Base-by-base conservation (phyloP, 345 rosid species). In the Garcia nutans region DNA sequence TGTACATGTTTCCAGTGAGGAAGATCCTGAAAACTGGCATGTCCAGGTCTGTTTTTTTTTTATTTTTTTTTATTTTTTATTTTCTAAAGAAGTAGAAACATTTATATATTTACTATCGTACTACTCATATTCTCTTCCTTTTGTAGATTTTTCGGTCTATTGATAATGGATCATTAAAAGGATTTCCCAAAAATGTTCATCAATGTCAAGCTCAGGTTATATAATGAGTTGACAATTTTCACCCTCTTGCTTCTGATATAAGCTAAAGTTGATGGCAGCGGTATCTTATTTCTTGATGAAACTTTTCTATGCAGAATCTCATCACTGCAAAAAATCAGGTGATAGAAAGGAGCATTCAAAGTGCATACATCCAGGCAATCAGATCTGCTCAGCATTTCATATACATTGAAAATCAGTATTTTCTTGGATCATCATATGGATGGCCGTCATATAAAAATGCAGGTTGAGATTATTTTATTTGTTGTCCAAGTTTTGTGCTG, bases 341-440 rank as follows among this genome's bases (percentile, higher is more conserved):
- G 66, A 86, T 96, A 78, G 99, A 96, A 70, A 93, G 85, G 85
- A 96, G 98, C 87, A 96, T 96, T 83, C 98, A 96, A 79, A 82
- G 86, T 60, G 99, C 99, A 59, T 96, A 96, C 82, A 86, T 96
- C 78, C 98, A 93, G 83, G 92, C 98, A 78, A 96, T 96, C 82
- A 84, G 99, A 92, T 96, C 97, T 78, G 98, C 99, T 23, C 92
- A 96, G 85, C 93, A 87, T 89, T 93, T 81, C 86, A 88, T 96
- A 84, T 96, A 96, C 72, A 93, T 96, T 42, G 99, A 96, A 87
- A 96, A 96, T 82, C 99, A 96, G 88, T 96, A 92, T 84, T 96
- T 96, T 80, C 83, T 96, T 44, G 99, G 99, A 80, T 96, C 99
- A 67, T 96, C 99, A 3, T 96, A 92, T 88, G 99, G 88, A 1